A percentile compares a stretch with the other conserved stretches of the same genome.
Conservation (phyloP, 169 alveolate genomes). For the Plasmodium berghei region DNA sequence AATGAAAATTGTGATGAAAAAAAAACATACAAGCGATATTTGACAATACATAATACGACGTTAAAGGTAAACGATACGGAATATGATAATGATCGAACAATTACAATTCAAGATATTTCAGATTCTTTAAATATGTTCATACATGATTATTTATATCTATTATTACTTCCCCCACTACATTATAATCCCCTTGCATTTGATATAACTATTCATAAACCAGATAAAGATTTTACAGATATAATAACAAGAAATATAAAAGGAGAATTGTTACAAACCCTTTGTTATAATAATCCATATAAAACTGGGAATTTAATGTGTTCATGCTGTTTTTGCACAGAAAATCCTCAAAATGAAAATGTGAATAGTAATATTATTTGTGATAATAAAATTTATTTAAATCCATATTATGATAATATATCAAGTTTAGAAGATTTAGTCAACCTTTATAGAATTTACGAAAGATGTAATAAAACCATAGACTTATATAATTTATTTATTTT, state of each 20-base stretch:
- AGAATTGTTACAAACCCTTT: slow-evolving; percentile 37
- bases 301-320: slow-evolving; percentile 67
- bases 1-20: neutral
- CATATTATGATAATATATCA: slow-evolving; percentile 49
- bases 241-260: slow-evolving; percentile 68
- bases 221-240: slow-evolving; percentile 42
- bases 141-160: slow-evolving; percentile 40
- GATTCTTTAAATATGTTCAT: slow-evolving; percentile 22
- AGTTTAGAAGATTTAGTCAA: slow-evolving; percentile 41
- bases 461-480: slow-evolving; percentile 52
- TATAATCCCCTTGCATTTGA: slow-evolving; percentile 65
- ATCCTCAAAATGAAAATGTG: neutral
- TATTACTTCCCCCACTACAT: slow-evolving; percentile 42
- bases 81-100: neutral
- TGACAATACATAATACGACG: slow-evolving; percentile 30
- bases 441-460: slow-evolving; percentile 40
- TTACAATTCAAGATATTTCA: slow-evolving; percentile 19
- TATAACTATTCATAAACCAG: slow-evolving; percentile 40
- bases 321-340: slow-evolving; percentile 33
- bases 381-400: slow-evolving; percentile 45
- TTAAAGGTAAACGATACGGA: neutral
- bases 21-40: slow-evolving; percentile 32
- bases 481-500: slow-evolving; percentile 32
- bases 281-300: slow-evolving; percentile 56
- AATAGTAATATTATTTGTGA: slow-evolving; percentile 22